Evolutionary conservation across 2,329 filamentous ascomycete genomes (phyloP).

Genomic region (Trichoderma sp.): DNA sequence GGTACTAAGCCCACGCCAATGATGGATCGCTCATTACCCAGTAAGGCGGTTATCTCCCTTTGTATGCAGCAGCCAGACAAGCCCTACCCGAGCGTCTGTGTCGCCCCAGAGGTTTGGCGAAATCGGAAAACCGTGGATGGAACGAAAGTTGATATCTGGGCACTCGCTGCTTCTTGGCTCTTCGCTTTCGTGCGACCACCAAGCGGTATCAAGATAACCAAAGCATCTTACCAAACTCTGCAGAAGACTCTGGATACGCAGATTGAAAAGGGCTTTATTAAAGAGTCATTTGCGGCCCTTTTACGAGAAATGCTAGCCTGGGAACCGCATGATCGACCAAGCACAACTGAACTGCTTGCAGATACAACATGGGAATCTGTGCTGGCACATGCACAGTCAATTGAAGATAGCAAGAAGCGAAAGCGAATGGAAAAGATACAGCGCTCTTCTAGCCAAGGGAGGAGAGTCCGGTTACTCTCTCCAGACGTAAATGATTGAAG

Average conservation of each 20-base stretch:
- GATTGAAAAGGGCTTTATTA: not conserved
- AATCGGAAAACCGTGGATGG: not conserved
- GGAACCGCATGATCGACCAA: not conserved
- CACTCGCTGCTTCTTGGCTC: conserved; percentile 5
- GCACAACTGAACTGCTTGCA: not conserved
- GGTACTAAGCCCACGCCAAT: not conserved
- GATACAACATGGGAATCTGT: not conserved
- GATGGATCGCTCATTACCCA: not conserved
- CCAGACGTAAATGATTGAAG: not conserved
- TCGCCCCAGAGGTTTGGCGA: not conserved
- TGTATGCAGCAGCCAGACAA: not conserved
- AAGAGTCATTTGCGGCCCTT: not conserved
- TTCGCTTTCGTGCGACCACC: not conserved
- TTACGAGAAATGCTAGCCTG: not conserved
- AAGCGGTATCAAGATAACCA: not conserved
- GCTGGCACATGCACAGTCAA: not conserved
- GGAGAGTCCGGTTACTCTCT: not conserved
- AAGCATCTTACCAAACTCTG: not conserved
- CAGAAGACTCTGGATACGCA: not conserved
- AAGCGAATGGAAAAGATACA: not conserved
- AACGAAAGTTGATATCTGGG: not conserved
- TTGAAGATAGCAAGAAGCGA: not conserved
- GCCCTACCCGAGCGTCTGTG: not conserved
- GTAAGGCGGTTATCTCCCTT: not conserved
- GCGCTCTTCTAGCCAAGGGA: not conserved